Base-by-base conservation (phyloP, 768 basidiomycete genomes). In the Artomyces pyxidatus region DNA sequence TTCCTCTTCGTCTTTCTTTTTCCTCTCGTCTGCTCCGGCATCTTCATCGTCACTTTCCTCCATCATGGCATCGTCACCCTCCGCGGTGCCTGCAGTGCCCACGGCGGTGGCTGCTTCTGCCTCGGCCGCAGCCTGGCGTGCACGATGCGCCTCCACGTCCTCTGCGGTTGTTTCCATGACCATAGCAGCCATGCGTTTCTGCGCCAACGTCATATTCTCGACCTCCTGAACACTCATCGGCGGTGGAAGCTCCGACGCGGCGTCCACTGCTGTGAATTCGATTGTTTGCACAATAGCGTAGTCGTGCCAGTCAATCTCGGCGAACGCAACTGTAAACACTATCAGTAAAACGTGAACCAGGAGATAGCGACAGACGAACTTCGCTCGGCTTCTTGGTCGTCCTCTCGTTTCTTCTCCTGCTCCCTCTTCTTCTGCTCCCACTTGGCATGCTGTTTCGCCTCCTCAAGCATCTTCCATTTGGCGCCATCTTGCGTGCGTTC, bases 271-370 rank as follows among this genome's bases (percentile, higher is more conserved):
- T 14, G 96, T 98, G 62, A 98, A 99, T 62, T 99, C 96, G 58
- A 96, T 93, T 17, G 93, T 96, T 63, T 97, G 92, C 6, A 97
- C 96, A 48, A 96, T 90, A 35, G 93, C 91, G 68, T 96, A 98
- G 63, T 98, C 96, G 61, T 99, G 92, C 96, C 96, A 99, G 63
- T 99, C 96, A 58, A 99, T 97, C 63, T 94, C 90, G 38, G 92
- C 90, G 61, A 96, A 94, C 4, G 94, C 95, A 66, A 82, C 88
- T 86, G 52, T 8, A 48, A 37, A 57, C 41, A 21, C 40, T 45
- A 27, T 47, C 47, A 53, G 49, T 26, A 27, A 25, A 21, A 48
- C 23, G 30, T 17, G n/a, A n/a, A n/a, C 37, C 22, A 19, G 14
- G 21, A n/a, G 21, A 28, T 42, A 22, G 50, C 19, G 26, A 14